phyloP scores from a whole-genome alignment of 306 rosid genomes.

The Ceratonia siliqua region DNA sequence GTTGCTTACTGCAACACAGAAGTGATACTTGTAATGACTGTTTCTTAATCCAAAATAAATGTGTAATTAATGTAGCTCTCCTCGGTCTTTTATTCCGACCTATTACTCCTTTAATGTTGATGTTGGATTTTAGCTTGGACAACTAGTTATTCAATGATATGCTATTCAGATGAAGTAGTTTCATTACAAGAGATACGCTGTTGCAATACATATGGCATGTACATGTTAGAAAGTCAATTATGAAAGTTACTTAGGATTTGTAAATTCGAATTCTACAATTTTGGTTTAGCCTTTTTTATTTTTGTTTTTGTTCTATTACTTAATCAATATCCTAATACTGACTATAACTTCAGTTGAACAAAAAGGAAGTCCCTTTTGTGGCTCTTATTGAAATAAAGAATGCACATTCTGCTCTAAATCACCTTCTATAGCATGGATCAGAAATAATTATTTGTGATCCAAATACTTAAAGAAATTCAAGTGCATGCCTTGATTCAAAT shows the following conservation, averaged over 20 bases:
- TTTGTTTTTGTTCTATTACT: not conserved
- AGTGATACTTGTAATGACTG: constrained; percentile 12
- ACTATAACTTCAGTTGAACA: constrained; percentile 23
- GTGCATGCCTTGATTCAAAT: not conserved
- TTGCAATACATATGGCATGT: not conserved
- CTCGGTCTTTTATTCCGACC: not conserved
- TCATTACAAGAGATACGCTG: not conserved
- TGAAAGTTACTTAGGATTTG: not conserved
- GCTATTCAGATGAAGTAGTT: constrained; percentile 1
- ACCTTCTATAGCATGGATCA: not conserved
- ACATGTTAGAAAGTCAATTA: not conserved
- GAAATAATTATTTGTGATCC: not conserved
- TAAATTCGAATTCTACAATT: not conserved
- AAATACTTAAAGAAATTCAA: constrained; percentile 14
- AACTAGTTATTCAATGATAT: not conserved
- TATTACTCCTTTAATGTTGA: not conserved
- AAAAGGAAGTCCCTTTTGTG: not conserved
- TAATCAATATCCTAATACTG: not conserved
- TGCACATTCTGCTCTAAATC: constrained; percentile 4
- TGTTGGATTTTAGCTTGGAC: constrained; percentile 1
- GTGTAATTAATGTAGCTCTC: constrained; percentile 7
- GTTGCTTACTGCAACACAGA: not conserved
- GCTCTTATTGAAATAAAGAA: not conserved
- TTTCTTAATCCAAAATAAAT: not conserved
- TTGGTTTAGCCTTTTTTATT: constrained; percentile 2